Percentiles rank a stretch among this genome's conserved stretches.
These are phyloP conservation scores for Spathaspora sp. DNA, from an alignment of 805 yeast genomes.

Conservation along the genomic window DNA sequence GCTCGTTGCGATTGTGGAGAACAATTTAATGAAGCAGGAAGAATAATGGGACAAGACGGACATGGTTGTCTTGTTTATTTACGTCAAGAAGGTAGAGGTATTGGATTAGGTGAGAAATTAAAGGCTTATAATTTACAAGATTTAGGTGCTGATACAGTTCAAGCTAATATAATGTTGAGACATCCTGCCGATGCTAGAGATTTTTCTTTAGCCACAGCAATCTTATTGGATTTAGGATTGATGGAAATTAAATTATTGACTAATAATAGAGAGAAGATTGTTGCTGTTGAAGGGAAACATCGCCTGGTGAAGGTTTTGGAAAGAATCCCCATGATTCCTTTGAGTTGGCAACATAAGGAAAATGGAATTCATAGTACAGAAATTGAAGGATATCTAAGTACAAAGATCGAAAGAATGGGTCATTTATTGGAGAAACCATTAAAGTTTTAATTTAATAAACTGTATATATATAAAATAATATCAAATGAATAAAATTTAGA, in stretches of 20 bases:
- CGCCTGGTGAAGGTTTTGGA: conserved; percentile 72
- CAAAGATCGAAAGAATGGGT: conserved; percentile 97
- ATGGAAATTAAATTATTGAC: conserved; percentile 73
- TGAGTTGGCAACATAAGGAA: conserved; percentile 62
- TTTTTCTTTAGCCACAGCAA: conserved; percentile 91
- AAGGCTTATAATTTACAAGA: conserved; percentile 97
- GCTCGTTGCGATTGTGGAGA: conserved; percentile 99
- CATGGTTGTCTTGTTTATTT: conserved; percentile 93
- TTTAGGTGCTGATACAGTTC: conserved; percentile 97
- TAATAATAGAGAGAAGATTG: conserved; percentile 93
- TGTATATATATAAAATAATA: neutral
- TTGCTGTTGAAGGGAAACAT: conserved; percentile 88
- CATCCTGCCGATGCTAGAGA: conserved; percentile 99
- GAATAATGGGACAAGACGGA: conserved; percentile 82
- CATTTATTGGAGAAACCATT: conserved; percentile 53
- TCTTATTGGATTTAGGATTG: conserved; percentile 77
- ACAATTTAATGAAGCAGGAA: conserved; percentile 96
- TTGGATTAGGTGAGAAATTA: conserved; percentile 95
- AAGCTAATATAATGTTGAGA: conserved; percentile 85
- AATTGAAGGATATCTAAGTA: conserved; percentile 87
- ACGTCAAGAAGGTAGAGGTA: conserved; percentile 98
- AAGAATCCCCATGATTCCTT: conserved; percentile 95
- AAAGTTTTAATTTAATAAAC: conserved; percentile 2
- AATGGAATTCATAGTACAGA: conserved; percentile 79
- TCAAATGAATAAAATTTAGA: neutral